Evolutionary conservation across 352 stramenopile species (phyloP).

Genomic region (Globisporangium camurandrum): DNA sequence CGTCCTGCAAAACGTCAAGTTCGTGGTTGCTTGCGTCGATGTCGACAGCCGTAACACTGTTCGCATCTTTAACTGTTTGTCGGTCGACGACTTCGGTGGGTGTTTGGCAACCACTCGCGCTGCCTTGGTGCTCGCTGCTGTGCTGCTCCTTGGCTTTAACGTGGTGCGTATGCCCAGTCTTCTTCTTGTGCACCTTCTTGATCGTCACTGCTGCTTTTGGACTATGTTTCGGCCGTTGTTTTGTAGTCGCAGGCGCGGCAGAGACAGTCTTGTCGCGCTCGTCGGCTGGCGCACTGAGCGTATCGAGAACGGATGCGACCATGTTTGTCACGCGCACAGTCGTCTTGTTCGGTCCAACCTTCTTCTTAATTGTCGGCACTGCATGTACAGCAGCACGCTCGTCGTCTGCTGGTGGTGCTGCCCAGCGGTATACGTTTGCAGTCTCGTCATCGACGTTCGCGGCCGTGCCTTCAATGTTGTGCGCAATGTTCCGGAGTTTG

Average conservation of each 20-base stretch:
- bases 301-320: slow-evolving; percentile 54
- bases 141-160: background rate
- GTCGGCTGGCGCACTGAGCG: slow-evolving; percentile 17
- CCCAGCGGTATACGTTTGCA: slow-evolving; percentile 32
- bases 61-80: background rate
- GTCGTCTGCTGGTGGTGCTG: slow-evolving; percentile 24
- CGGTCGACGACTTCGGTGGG: too few species aligned
- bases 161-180: slow-evolving; percentile 16
- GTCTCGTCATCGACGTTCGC: slow-evolving; percentile 50
- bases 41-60: background rate
- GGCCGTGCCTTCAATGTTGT: slow-evolving; percentile 74
- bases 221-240: slow-evolving; percentile 3
- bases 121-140: background rate
- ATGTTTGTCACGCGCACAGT: slow-evolving; percentile 50
- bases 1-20: too few species aligned
- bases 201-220: background rate
- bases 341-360: slow-evolving; percentile 39
- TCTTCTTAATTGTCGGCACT: slow-evolving; percentile 37
- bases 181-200: slow-evolving; percentile 15
- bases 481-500: slow-evolving; percentile 68
- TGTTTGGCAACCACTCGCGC: background rate
- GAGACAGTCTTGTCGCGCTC: slow-evolving; percentile 5
- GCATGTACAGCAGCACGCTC: background rate
- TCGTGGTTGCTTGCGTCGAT: too few species aligned
- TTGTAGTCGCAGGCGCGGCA: background rate